Evolutionary conservation across 2,329 filamentous ascomycete species (phyloP).

Genomic region (Xylaria sp.): DNA sequence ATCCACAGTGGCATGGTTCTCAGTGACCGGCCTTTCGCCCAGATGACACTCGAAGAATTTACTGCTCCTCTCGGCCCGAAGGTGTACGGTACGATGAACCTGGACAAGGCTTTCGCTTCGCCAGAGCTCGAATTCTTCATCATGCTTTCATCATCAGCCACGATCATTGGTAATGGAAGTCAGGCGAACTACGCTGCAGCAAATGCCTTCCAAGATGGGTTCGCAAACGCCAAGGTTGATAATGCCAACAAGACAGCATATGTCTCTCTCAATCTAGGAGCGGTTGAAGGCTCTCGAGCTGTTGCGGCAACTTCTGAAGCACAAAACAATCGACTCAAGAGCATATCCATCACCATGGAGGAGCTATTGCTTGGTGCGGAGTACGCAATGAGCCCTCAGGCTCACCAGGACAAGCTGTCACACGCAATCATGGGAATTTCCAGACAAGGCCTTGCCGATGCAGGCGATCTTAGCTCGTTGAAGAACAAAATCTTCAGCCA

Average conservation of each 20-base stretch:
- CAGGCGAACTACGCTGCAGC: conserved; percentile 25
- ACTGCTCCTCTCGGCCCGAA: conserved; percentile 17
- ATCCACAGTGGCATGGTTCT: conserved; percentile 21
- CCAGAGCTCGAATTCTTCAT: conserved; percentile 33
- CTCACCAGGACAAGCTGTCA: conserved; percentile 8
- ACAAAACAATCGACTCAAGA: conserved; percentile 16
- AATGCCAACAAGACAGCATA: conserved; percentile 14
- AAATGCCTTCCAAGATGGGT: conserved; percentile 32
- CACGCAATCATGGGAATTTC: conserved; percentile 29
- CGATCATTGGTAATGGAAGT: conserved; percentile 17
- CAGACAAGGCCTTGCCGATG: conserved; percentile 25
- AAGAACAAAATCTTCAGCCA: conserved; percentile 24
- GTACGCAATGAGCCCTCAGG: conserved; percentile 28
- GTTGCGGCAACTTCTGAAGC: conserved; percentile 11
- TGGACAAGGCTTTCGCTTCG: conserved; percentile 18
- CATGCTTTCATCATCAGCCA: conserved; percentile 29
- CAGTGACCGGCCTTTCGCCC: conserved; percentile 16
- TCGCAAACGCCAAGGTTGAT: conserved; percentile 15
- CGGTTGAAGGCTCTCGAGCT: conserved; percentile 22
- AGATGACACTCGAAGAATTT: conserved; percentile 27
- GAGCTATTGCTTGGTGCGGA: conserved; percentile 24
- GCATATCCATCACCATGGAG: conserved; percentile 25
- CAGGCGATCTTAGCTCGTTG: conserved; percentile 16
- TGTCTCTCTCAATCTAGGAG: conserved; percentile 23
- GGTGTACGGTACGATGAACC: conserved; percentile 18